A percentile compares a stretch with the other conserved stretches of the same genome.
phyloP scores from a whole-genome alignment of 2,329 filamentous ascomycete genomes.

The Arthrinium puccinioides region DNA sequence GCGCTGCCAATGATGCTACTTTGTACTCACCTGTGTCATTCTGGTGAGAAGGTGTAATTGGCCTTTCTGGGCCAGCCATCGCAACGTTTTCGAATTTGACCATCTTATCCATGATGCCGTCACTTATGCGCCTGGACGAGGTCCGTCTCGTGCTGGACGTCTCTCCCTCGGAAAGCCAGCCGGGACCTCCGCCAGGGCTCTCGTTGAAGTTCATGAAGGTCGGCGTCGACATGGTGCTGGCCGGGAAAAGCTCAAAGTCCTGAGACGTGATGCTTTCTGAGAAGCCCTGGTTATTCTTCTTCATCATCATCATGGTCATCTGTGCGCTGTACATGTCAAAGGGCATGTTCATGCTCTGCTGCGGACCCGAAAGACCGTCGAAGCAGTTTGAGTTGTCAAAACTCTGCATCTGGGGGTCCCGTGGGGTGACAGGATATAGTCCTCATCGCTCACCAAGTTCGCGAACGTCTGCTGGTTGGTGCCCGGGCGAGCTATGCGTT shows the following conservation, averaged over 20 bases:
- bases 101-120: slow-evolving; percentile 53
- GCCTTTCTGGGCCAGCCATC: slow-evolving; percentile 38
- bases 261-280: slow-evolving; percentile 32
- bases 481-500: slow-evolving; percentile 76
- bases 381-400: slow-evolving; percentile 40
- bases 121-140: slow-evolving; percentile 49
- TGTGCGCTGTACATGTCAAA: slow-evolving; percentile 39
- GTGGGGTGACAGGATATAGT: slow-evolving; percentile 50
- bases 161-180: slow-evolving; percentile 46
- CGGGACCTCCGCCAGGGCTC: slow-evolving; percentile 31
- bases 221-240: slow-evolving; percentile 40
- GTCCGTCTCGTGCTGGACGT: slow-evolving; percentile 32
- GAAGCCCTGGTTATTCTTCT: slow-evolving; percentile 38
- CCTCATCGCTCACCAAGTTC: slow-evolving; percentile 37
- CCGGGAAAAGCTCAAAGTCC: slow-evolving; percentile 43
- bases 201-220: slow-evolving; percentile 43
- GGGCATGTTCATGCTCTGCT: slow-evolving; percentile 28
- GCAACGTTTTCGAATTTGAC: slow-evolving; percentile 50
- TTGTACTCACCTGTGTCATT: slow-evolving; percentile 50
- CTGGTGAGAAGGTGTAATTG: slow-evolving; percentile 56
- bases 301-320: slow-evolving; percentile 38
- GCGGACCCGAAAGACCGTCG: slow-evolving; percentile 21
- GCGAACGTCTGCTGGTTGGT: slow-evolving; percentile 29
- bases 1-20: too few species aligned
- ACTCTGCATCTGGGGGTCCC: slow-evolving; percentile 44